A percentile compares a stretch with the other conserved stretches of the same genome.
These are phyloP conservation scores for Haplosporangium gracile DNA, from an alignment of 192 early-diverging fungal species.

Conservation along the genomic window DNA sequence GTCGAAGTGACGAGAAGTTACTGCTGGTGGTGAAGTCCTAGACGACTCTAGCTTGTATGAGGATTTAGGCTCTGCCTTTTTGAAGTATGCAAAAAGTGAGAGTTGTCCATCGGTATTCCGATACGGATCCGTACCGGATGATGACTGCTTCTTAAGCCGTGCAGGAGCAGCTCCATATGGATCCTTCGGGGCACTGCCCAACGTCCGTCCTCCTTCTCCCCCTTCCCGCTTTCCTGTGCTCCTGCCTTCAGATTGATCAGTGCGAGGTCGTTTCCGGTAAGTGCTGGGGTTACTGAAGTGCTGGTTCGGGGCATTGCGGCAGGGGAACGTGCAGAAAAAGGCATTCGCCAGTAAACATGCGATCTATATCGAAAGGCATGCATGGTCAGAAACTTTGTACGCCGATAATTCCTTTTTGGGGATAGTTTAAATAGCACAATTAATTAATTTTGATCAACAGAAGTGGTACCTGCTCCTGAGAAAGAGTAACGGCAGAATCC, in stretches of 20 bases:
- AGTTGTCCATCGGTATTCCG: conserved; percentile 29
- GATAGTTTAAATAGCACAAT: background rate
- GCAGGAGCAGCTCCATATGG: conserved; percentile 4
- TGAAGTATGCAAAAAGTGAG: conserved; percentile 44
- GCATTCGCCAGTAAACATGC: conserved; percentile 48
- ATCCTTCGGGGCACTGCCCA: conserved; percentile 20
- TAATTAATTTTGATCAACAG: background rate
- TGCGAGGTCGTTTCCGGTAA: conserved; percentile 1
- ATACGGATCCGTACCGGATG: conserved; percentile 10
- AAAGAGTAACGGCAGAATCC: conserved; percentile 40
- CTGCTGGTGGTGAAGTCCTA: background rate
- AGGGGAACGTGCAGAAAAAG: conserved; percentile 48
- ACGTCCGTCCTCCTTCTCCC: background rate
- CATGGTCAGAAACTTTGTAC: no score
- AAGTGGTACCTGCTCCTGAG: conserved; percentile 42
- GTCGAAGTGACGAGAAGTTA: background rate
- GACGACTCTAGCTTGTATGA: background rate
- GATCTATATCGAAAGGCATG: conserved; percentile 14
- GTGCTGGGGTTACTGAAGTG: background rate
- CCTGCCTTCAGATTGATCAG: background rate
- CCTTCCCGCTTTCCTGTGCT: background rate
- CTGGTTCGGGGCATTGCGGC: conserved; percentile 3
- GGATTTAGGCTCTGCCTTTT: conserved; percentile 21
- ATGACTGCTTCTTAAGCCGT: background rate
- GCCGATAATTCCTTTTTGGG: no score